Conservation (phyloP, 495 filamentous ascomycete species). For the Entonaema liquescens region DNA sequence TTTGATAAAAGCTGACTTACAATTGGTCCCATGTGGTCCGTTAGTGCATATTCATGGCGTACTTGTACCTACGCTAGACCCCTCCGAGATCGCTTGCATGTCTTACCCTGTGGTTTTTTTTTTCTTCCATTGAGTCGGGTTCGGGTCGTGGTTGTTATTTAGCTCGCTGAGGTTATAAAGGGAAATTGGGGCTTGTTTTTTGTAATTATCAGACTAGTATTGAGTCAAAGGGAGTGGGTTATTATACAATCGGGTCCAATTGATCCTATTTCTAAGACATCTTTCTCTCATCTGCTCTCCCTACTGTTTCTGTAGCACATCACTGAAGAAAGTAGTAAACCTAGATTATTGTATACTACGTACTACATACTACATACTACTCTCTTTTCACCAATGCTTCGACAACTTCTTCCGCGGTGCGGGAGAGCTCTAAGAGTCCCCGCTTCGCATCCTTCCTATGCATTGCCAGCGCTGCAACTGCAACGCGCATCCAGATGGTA, state of each 20-base stretch:
- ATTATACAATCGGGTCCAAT: constrained; percentile 14
- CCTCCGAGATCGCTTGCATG: constrained; percentile 8
- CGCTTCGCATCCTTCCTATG: constrained; percentile 7
- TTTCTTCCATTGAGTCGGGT: constrained; percentile 26
- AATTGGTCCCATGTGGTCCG: constrained; percentile 6
- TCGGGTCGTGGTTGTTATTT: not conserved
- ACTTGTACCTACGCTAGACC: constrained; percentile 2
- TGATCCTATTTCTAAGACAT: not conserved
- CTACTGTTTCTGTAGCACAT: constrained; percentile 7
- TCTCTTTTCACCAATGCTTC: constrained; percentile 38
- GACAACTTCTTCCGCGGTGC: constrained; percentile 39
- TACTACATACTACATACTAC: not conserved
- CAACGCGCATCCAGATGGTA: constrained; percentile 56
- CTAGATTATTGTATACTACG: not conserved
- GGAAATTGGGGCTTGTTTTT: constrained; percentile 24
- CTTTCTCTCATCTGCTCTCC: not conserved
- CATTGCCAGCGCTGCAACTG: constrained; percentile 35
- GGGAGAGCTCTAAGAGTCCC: constrained; percentile 40
- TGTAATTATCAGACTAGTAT: constrained; percentile 3
- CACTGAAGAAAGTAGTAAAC: not conserved
- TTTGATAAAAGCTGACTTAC: not conserved
- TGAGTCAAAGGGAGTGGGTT: constrained; percentile 19
- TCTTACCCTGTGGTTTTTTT: constrained; percentile 14
- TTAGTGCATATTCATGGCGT: not conserved
- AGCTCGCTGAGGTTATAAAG: constrained; percentile 18